Conservation (phyloP, 176 grass and related monocot genomes). For the Bothriochloa decipiens region DNA sequence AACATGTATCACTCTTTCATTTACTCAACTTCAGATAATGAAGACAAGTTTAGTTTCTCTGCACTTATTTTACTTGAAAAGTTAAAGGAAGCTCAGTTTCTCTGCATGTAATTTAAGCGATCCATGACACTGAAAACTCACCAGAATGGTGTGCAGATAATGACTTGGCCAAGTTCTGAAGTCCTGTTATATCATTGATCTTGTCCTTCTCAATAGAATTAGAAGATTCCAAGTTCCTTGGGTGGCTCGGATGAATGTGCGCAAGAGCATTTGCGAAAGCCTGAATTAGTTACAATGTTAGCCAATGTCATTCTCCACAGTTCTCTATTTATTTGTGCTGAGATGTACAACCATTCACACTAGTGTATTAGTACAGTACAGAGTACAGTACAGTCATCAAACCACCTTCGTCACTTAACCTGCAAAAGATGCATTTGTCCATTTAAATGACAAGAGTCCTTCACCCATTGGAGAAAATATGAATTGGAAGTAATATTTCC, state of each 20-base stretch:
- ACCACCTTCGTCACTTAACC: background rate
- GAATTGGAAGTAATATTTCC: background rate
- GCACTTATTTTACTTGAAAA: background rate
- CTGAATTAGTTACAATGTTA: slow-evolving; percentile 29
- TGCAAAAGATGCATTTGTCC: background rate
- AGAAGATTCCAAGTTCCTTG: slow-evolving; percentile 10
- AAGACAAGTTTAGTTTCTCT: slow-evolving; percentile 13
- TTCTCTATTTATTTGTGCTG: background rate
- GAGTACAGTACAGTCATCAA: slow-evolving; percentile 2
- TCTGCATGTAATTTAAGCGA: background rate
- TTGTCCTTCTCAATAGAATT: slow-evolving; percentile 36
- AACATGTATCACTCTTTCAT: background rate
- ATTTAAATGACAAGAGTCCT: background rate
- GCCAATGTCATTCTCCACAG: background rate
- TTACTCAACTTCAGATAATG: background rate
- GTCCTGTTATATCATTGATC: slow-evolving; percentile 54
- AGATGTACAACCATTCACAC: background rate
- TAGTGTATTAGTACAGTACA: background rate
- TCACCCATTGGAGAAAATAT: background rate
- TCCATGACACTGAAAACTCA: slow-evolving; percentile 36
- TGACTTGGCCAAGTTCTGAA: slow-evolving; percentile 63
- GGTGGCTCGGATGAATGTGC: slow-evolving; percentile 42
- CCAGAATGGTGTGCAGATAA: slow-evolving; percentile 70
- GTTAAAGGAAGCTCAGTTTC: background rate
- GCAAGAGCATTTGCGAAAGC: slow-evolving; percentile 72